Evolutionary conservation across 2,329 filamentous ascomycete genomes (phyloP).

Genomic region (Bipolaris oryzae): DNA sequence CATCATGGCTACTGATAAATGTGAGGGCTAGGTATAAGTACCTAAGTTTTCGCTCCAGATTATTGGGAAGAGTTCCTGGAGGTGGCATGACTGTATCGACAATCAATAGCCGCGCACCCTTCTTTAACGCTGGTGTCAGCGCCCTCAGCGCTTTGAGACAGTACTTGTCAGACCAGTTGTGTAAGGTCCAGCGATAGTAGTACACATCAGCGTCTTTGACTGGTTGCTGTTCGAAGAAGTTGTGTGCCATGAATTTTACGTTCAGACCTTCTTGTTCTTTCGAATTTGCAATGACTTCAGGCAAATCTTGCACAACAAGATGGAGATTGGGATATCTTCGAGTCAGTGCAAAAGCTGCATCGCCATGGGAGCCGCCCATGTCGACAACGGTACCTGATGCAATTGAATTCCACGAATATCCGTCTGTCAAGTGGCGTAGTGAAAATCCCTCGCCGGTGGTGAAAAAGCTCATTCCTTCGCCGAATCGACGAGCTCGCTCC

Average conservation of each 20-base stretch:
- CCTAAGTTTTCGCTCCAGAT: slow-evolving; percentile 7
- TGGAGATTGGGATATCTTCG: slow-evolving; percentile 15
- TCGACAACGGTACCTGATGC: slow-evolving; percentile 26
- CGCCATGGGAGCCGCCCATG: slow-evolving; percentile 26
- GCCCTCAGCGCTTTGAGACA: slow-evolving; percentile 23
- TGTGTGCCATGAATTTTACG: slow-evolving; percentile 25
- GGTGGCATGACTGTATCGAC: slow-evolving; percentile 18
- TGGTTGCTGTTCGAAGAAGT: slow-evolving; percentile 28
- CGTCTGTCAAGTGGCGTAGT: slow-evolving; percentile 1
- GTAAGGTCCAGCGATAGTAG: slow-evolving; percentile 48
- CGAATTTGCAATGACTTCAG: slow-evolving; percentile 19
- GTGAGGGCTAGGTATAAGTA: neutral
- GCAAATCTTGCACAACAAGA: slow-evolving; percentile 27
- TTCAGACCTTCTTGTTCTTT: slow-evolving; percentile 7
- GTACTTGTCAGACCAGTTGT: slow-evolving; percentile 50
- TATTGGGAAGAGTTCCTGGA: slow-evolving; percentile 10
- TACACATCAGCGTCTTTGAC: slow-evolving; percentile 42
- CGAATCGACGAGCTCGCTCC: slow-evolving; percentile 11
- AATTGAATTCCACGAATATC: slow-evolving; percentile 9
- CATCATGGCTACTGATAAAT: neutral
- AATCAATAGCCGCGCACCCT: slow-evolving; percentile 26
- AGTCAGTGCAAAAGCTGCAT: slow-evolving; percentile 20
- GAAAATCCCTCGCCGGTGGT: slow-evolving; percentile 2
- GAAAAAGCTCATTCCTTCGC: slow-evolving; percentile 22
- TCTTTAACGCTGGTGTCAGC: slow-evolving; percentile 29